These are phyloP conservation scores for Pyronema domesticum DNA, from an alignment of 495 filamentous ascomycete genomes.

Conservation along the genomic window DNA sequence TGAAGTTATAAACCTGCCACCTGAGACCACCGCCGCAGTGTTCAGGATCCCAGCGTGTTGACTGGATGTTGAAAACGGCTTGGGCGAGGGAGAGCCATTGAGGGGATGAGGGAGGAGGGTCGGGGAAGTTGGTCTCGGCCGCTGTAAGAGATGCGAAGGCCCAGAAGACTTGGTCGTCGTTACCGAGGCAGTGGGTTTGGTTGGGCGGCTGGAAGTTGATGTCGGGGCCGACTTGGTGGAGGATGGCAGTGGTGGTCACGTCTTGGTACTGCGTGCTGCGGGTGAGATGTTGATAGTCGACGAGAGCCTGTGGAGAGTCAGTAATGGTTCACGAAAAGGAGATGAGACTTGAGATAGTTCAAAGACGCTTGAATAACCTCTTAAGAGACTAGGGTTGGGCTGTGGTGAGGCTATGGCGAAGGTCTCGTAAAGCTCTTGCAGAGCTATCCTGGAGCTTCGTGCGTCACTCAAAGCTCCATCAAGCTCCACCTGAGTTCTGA, in stretches of 20 bases:
- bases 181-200: conserved; percentile 52
- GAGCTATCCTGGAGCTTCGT: too few species aligned
- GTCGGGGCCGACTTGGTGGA: conserved; percentile 51
- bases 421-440: too few species aligned
- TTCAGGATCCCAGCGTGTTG: conserved; percentile 34
- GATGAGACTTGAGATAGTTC: not conserved
- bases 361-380: not conserved
- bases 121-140: conserved; percentile 57
- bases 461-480: too few species aligned
- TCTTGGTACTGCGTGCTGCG: conserved; percentile 57
- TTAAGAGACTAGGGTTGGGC: too few species aligned
- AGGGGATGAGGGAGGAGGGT: conserved; percentile 39
- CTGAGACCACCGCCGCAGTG: conserved; percentile 60
- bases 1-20: conserved; percentile 75
- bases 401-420: too few species aligned
- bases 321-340: not conserved
- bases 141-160: conserved; percentile 65
- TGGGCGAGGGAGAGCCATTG: conserved; percentile 70
- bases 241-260: conserved; percentile 44
- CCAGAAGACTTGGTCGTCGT: conserved; percentile 80
- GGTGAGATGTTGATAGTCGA: conserved; percentile 76
- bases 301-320: conserved; percentile 29
- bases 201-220: conserved; percentile 64
- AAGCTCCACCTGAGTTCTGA: too few species aligned
- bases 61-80: conserved; percentile 62